These are phyloP conservation scores for Quambalaria eucalypti DNA, from an alignment of 1,284 basidiomycete genomes.

Conservation along the genomic window DNA sequence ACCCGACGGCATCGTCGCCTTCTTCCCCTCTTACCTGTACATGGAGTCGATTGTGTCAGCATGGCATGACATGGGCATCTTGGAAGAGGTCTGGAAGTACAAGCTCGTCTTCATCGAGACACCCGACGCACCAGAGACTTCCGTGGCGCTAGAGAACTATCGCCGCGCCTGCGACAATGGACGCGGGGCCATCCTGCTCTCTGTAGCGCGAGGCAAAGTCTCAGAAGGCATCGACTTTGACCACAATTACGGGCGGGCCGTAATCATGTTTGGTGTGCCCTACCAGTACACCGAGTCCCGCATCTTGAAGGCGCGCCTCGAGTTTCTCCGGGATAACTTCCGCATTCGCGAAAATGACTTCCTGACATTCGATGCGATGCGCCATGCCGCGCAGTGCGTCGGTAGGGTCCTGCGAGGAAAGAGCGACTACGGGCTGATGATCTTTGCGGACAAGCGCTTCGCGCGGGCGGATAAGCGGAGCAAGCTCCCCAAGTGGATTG, in stretches of 20 bases:
- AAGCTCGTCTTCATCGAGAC: slow-evolving; percentile 99
- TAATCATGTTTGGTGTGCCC: slow-evolving; percentile 99
- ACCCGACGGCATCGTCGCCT: slow-evolving; percentile 97
- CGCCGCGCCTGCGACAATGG: slow-evolving; percentile 97
- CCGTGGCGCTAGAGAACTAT: slow-evolving; percentile 94
- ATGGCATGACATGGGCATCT: slow-evolving; percentile 99
- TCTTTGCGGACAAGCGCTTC: slow-evolving; percentile 97
- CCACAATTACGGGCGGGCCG: slow-evolving; percentile 87
- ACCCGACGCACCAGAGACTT: slow-evolving; percentile 96
- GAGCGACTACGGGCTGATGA: slow-evolving; percentile 98
- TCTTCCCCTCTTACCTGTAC: slow-evolving; percentile 98
- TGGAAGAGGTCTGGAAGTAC: slow-evolving; percentile 99
- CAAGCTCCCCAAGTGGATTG: slow-evolving; percentile 97
- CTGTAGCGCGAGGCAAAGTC: slow-evolving; percentile 96
- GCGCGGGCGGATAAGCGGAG: slow-evolving; percentile 91
- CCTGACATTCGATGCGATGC: slow-evolving; percentile 97
- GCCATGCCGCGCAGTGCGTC: slow-evolving; percentile 97
- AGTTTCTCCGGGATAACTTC: slow-evolving; percentile 96
- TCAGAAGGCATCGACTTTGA: slow-evolving; percentile 99
- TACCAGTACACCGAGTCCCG: slow-evolving; percentile 98
- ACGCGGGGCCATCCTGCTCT: slow-evolving; percentile 87
- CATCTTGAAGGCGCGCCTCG: slow-evolving; percentile 90
- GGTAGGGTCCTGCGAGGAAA: slow-evolving; percentile 94
- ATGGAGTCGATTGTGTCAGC: slow-evolving; percentile 99
- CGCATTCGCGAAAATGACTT: slow-evolving; percentile 97